These are phyloP conservation scores for Penicillium cinerascens DNA, from an alignment of 495 filamentous ascomycete genomes.

Conservation along the genomic window DNA sequence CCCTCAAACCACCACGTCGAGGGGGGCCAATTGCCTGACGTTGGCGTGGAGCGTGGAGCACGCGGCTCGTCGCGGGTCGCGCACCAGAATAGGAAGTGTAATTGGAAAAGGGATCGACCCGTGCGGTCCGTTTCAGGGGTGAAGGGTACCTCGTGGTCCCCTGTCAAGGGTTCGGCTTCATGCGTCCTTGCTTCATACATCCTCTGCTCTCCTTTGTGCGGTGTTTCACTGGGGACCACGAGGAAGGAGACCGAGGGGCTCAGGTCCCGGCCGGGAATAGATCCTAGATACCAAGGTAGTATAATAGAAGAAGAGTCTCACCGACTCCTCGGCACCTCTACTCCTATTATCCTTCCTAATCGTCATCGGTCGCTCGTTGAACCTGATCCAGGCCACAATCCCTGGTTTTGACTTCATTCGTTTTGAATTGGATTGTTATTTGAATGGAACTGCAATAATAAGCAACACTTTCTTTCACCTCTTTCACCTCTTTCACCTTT, in stretches of 20 bases:
- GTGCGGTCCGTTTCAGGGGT: slow-evolving; percentile 14
- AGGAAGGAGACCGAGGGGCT: not conserved
- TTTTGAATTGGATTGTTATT: not conserved
- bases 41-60: not conserved
- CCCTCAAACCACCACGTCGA: not conserved
- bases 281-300: slow-evolving; percentile 2
- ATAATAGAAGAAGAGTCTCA: slow-evolving; percentile 14
- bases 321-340: not conserved
- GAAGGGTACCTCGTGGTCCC: slow-evolving; percentile 8
- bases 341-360: slow-evolving; percentile 2
- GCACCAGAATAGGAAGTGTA: slow-evolving; percentile 18
- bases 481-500: not conserved
- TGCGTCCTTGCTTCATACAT: not conserved
- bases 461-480: not conserved
- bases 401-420: slow-evolving; percentile 2
- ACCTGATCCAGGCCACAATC: not conserved
- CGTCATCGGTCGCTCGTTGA: not conserved
- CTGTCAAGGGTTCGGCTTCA: not conserved
- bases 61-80: slow-evolving; percentile 9
- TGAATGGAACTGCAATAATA: not conserved
- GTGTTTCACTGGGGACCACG: slow-evolving; percentile 25
- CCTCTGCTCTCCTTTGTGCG: slow-evolving; percentile 2
- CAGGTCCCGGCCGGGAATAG: not conserved
- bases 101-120: slow-evolving; percentile 3
- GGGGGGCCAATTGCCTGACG: not conserved